These are phyloP conservation scores for Candida sp. DNA, from an alignment of 1,139 yeast genomes.

Conservation along the genomic window DNA sequence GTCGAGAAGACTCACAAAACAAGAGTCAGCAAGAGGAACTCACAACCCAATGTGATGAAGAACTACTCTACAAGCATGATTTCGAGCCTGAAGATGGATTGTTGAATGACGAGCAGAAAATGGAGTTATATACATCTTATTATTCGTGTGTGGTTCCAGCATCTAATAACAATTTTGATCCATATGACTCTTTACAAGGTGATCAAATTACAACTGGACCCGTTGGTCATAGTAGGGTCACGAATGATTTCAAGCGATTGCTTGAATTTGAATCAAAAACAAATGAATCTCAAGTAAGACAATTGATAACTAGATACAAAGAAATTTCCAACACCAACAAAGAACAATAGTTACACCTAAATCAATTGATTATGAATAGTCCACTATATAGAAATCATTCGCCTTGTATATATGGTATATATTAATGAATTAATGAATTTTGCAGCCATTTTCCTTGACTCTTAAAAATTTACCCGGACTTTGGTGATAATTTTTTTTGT, in stretches of 20 bases:
- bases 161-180: slow-evolving; percentile 14
- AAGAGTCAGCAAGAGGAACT: slow-evolving; percentile 4
- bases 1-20: neutral
- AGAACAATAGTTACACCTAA: neutral
- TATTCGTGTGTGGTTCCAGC: slow-evolving; percentile 10
- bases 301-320: neutral
- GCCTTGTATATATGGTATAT: neutral
- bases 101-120: slow-evolving; percentile 21
- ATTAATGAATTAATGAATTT: neutral
- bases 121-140: slow-evolving; percentile 34
- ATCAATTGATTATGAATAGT: no score
- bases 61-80: slow-evolving; percentile 6
- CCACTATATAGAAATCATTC: neutral
- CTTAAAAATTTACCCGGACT: neutral
- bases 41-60: slow-evolving; percentile 1
- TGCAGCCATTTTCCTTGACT: no score
- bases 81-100: slow-evolving; percentile 23
- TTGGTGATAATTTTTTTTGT: neutral
- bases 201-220: slow-evolving; percentile 4
- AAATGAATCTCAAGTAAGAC: neutral
- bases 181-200: slow-evolving; percentile 9
- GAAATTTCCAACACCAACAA: neutral
- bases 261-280: neutral
- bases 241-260: slow-evolving; percentile 1
- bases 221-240: slow-evolving; percentile 17